Evolutionary conservation across 441 rosid genomes (phyloP).

Genomic region (Brassica balearica): DNA sequence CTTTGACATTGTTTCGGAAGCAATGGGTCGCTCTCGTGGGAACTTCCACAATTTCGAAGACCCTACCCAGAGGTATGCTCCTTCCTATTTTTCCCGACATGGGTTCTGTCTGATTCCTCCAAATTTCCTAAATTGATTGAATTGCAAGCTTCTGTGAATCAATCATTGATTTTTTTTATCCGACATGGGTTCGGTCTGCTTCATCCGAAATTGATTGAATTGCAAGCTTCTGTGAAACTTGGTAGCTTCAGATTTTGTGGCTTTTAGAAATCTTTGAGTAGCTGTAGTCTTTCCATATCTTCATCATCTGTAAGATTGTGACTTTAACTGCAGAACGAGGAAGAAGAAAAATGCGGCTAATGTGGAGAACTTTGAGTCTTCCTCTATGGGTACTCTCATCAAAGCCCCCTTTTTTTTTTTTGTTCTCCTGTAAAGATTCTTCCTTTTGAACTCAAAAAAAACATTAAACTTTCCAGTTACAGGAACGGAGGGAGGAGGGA

Average conservation of each 20-base stretch:
- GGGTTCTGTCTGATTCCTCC: conserved; percentile 21
- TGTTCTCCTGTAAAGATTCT: conserved; percentile 4
- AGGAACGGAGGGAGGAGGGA: conserved; percentile 80
- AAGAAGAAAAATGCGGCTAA: conserved; percentile 80
- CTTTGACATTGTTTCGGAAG: conserved; percentile 8
- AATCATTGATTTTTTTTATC: not conserved
- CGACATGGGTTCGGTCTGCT: conserved; percentile 21
- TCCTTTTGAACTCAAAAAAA: conserved; percentile 3
- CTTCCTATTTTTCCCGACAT: conserved; percentile 12
- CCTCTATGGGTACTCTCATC: conserved; percentile 55
- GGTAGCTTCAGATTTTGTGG: conserved; percentile 11
- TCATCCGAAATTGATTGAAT: conserved; percentile 1
- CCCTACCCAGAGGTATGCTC: conserved; percentile 83
- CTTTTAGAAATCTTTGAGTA: not conserved
- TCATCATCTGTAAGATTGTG: conserved; percentile 24
- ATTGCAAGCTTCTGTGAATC: not conserved
- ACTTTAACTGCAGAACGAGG: conserved; percentile 66
- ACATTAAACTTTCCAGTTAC: conserved; percentile 49
- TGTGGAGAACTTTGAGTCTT: conserved; percentile 80
- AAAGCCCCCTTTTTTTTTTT: not conserved
- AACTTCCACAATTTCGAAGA: conserved; percentile 91
- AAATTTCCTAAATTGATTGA: conserved; percentile 6
- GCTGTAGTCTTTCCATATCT: no score
- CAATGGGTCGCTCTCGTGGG: conserved; percentile 97
- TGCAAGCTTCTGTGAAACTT: not conserved